A percentile compares a stretch with the other conserved stretches of the same genome.
Evolutionary conservation across 306 rosid genomes (phyloP).

Genomic region (Hippophae tibetana): DNA sequence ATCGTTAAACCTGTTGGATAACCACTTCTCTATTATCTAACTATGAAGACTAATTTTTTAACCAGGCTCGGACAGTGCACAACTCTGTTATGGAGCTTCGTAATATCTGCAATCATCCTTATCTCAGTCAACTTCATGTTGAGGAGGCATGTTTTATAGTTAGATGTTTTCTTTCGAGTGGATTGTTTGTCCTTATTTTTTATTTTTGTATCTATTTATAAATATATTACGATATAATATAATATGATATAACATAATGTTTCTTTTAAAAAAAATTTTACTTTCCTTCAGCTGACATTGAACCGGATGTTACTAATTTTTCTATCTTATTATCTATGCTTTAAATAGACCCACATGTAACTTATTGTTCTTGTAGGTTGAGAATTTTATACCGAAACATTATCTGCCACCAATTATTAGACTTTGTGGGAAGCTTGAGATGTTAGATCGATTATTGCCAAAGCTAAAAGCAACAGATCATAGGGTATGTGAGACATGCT

Average conservation of each 20-base stretch:
- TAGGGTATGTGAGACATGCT: slow-evolving; percentile 49
- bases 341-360: slow-evolving; percentile 1
- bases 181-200: no score
- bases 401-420: slow-evolving; percentile 85
- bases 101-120: slow-evolving; percentile 98
- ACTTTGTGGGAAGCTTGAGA: slow-evolving; percentile 98
- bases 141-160: slow-evolving; percentile 61
- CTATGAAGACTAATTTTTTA: slow-evolving; percentile 14
- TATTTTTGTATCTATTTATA: no score
- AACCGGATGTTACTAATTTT: neutral
- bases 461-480: slow-evolving; percentile 96
- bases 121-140: slow-evolving; percentile 93
- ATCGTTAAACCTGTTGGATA: neutral
- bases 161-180: no score
- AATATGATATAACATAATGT: no score
- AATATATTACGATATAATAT: no score
- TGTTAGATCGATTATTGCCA: slow-evolving; percentile 91
- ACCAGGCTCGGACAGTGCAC: slow-evolving; percentile 86
- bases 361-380: slow-evolving; percentile 51
- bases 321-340: neutral
- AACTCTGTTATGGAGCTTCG: slow-evolving; percentile 99
- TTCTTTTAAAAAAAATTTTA: neutral
- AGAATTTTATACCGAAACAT: slow-evolving; percentile 75
- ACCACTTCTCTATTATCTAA: slow-evolving; percentile 24
- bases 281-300: neutral